Evolutionary conservation across 129 eudicot genomes (phyloP).

Genomic region (Pseudognaphalium luteoalbum): DNA sequence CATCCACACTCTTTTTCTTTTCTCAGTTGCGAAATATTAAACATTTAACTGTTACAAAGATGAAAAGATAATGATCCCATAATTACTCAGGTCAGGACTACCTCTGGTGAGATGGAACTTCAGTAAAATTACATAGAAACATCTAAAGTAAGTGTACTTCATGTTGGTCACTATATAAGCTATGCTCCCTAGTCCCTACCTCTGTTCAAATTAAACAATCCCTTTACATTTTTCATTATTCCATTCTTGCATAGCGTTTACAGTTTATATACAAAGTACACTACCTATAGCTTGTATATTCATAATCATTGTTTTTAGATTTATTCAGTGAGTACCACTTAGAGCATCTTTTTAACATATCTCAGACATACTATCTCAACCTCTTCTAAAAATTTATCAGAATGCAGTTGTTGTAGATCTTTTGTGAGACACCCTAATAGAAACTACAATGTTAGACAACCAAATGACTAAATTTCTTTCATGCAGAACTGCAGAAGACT

Average conservation of each 20-base stretch:
- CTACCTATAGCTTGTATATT: not conserved
- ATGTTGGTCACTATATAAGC: too few relatives aligned
- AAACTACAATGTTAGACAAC: not conserved
- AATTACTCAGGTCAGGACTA: slow-evolving; percentile 7
- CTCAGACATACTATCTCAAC: not conserved
- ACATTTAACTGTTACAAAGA: not conserved
- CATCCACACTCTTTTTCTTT: not conserved
- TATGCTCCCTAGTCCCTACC: too few relatives aligned
- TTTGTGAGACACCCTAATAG: not conserved
- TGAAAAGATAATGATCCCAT: not conserved
- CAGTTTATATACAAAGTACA: too few relatives aligned
- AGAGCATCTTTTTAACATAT: not conserved
- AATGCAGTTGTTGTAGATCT: slow-evolving; percentile 3
- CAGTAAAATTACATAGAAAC: not conserved
- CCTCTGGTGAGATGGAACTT: not conserved
- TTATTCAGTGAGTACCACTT: not conserved
- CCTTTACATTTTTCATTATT: too few relatives aligned
- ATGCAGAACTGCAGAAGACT: slow-evolving; percentile 10
- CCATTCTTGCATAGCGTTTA: too few relatives aligned
- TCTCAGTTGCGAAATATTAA: not conserved
- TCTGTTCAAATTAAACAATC: not conserved
- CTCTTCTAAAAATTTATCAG: slow-evolving; percentile 8
- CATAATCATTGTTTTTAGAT: slow-evolving; percentile 1
- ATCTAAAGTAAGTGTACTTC: too few relatives aligned
- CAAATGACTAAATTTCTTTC: not conserved